Evolutionary conservation across 805 yeast species (phyloP).

Genomic region (Trichomonascus vanleenenianus): DNA sequence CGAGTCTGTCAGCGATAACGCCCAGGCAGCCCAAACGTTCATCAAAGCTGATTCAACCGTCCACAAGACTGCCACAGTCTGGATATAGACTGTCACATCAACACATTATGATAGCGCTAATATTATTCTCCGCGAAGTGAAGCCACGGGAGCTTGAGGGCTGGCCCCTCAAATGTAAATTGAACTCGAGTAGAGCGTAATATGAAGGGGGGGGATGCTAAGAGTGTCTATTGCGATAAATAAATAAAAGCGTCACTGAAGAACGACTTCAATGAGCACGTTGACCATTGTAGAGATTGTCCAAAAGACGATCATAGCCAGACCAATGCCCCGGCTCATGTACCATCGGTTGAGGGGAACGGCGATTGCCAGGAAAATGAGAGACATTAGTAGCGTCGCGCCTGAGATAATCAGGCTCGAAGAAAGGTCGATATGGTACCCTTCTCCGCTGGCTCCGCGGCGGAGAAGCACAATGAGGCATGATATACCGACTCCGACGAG

Average conservation of each 20-base stretch:
- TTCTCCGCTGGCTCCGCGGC: slow-evolving; percentile 12
- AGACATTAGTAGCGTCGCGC: slow-evolving; percentile 33
- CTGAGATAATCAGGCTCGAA: slow-evolving; percentile 35
- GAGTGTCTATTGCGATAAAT: too few relatives aligned
- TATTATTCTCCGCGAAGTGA: too few relatives aligned
- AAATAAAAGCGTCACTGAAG: too few relatives aligned
- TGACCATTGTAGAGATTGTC: slow-evolving; percentile 33
- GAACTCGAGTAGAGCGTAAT: too few relatives aligned
- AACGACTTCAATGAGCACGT: slow-evolving; percentile 11
- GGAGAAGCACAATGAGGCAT: slow-evolving; percentile 42
- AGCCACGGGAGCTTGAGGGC: too few relatives aligned
- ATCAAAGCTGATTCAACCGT: neutral
- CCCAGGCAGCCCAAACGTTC: neutral
- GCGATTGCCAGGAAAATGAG: slow-evolving; percentile 32
- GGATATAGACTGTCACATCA: too few relatives aligned
- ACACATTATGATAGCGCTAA: too few relatives aligned
- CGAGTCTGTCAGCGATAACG: neutral
- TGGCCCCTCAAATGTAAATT: too few relatives aligned
- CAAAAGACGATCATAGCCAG: slow-evolving; percentile 34
- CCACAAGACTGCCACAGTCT: neutral
- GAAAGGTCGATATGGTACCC: slow-evolving; percentile 30
- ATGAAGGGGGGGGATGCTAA: too few relatives aligned
- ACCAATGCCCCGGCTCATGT: slow-evolving; percentile 35
- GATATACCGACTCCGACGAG: slow-evolving; percentile 76
- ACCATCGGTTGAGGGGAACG: slow-evolving; percentile 38